Evolutionary conservation across 805 yeast species (phyloP).

Genomic region (Scheffersomyces amazonensis): DNA sequence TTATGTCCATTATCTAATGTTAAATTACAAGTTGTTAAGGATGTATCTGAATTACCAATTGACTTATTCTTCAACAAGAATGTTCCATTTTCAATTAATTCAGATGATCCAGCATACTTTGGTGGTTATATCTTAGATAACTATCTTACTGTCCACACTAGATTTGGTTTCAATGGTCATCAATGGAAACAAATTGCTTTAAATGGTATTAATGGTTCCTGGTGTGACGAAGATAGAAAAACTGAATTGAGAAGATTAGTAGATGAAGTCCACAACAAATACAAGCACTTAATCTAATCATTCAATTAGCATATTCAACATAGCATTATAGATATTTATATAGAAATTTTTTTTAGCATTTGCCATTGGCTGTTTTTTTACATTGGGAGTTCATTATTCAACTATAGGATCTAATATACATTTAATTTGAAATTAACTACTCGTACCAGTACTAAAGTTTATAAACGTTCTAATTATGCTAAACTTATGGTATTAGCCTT

Average conservation of each 20-base stretch:
- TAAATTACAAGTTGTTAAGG: constrained; percentile 68
- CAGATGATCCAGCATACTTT: constrained; percentile 56
- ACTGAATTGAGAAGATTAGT: constrained; percentile 44
- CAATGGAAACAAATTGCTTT: constrained; percentile 65
- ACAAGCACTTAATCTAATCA: constrained; percentile 13
- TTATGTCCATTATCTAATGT: constrained; percentile 80
- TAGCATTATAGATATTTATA: background rate
- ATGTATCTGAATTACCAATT: constrained; percentile 67
- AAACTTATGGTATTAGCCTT: constrained; percentile 36
- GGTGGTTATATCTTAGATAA: constrained; percentile 84
- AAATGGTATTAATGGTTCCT: constrained; percentile 69
- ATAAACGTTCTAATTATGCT: too few relatives aligned
- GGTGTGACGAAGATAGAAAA: constrained; percentile 62
- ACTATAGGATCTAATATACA: too few relatives aligned
- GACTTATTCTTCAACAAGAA: constrained; percentile 54
- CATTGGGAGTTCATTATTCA: background rate
- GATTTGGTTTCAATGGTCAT: constrained; percentile 55
- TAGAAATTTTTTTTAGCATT: too few relatives aligned
- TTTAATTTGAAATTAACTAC: too few relatives aligned
- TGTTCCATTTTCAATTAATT: constrained; percentile 71
- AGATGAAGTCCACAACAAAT: constrained; percentile 41
- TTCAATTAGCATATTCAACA: background rate
- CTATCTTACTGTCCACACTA: constrained; percentile 58
- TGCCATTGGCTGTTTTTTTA: too few relatives aligned
- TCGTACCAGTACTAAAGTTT: too few relatives aligned